Base-by-base conservation (phyloP, 371 early-diverging fungal species). In the Furculomyces boomerangus region DNA sequence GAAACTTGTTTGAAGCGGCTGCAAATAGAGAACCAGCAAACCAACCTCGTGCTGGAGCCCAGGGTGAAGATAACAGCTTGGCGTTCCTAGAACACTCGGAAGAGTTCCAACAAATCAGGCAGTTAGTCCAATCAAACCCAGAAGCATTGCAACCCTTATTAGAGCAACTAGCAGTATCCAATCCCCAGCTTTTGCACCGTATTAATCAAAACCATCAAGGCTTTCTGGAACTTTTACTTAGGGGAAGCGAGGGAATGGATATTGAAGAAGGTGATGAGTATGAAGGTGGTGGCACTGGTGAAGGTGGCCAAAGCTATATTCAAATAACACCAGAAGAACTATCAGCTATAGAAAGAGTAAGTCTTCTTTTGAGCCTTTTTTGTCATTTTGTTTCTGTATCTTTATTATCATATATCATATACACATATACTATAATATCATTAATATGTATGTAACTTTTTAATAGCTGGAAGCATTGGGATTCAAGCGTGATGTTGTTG, bases 81-180 rank as follows among this genome's bases (percentile, higher is more conserved):
- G 14, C 50, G 30, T 49, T 73, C 47, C 68, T 94, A 56, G 70
- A 83, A 57, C 74, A 78, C 54, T 77, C 81, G 32, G 88, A 91
- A 30, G 91, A 94, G 61, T 93, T 95, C 62, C 85, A 87, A 63
- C 84, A 90, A 66, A 71, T 96, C 29, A 80, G 93, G 50, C 81
- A 85, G 58, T 66, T 92, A 55, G 79, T 94, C 20, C 89, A 81
- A 57, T 67, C 74, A 29, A 86, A 95, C 67, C 95, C 97, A 30
- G 75, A 78, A 16, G 68, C 93, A 60, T 73, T 96, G 55, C 84
- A 85, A 63, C 90, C 90, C 39, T 67, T 96, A 37, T 70, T 96
- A 57, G 74, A 80, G 58, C 85, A 88, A 65, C 65, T 95, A 43
- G 90, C 82, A 1, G 76, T 75, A 67, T 66, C 77, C 37, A 87